phyloP scores from a whole-genome alignment of 2,329 filamentous ascomycete species.

The Nigrospora oryzae region DNA sequence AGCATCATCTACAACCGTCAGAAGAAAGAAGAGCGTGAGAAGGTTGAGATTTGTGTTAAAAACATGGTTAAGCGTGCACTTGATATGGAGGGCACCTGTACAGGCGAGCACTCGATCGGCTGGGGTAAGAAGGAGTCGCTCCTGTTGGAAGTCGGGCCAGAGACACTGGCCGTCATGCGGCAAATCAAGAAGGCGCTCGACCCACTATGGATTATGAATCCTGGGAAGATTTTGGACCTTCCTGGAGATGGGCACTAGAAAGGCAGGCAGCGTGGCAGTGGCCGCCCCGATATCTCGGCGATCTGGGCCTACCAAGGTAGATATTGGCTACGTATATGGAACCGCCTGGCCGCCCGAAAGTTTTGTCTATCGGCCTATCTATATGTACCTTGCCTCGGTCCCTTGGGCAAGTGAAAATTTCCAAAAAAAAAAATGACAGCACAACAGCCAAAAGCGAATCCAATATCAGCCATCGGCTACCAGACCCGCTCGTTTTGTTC shows the following conservation, averaged over 20 bases:
- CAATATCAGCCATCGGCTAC: no score
- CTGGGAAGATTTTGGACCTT: slow-evolving; percentile 81
- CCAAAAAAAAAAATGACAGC: no score
- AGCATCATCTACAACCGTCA: slow-evolving; percentile 79
- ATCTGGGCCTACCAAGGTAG: not conserved
- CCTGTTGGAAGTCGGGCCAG: slow-evolving; percentile 68
- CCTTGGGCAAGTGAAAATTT: no score
- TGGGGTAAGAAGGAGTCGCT: slow-evolving; percentile 80
- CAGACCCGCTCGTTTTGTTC: no score
- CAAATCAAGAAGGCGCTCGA: slow-evolving; percentile 76
- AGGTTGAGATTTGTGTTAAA: slow-evolving; percentile 74
- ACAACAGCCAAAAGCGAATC: no score
- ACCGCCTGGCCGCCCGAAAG: no score
- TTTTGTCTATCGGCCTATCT: no score
- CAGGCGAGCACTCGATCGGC: slow-evolving; percentile 80
- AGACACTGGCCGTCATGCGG: slow-evolving; percentile 78
- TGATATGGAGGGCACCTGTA: slow-evolving; percentile 91
- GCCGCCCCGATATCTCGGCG: not conserved
- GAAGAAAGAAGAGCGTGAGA: slow-evolving; percentile 60
- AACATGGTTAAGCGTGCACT: slow-evolving; percentile 87
- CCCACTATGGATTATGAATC: slow-evolving; percentile 83
- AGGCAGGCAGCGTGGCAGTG: not conserved
- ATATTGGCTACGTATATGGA: slow-evolving; percentile 17
- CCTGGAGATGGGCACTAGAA: slow-evolving; percentile 7
- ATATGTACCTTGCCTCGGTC: no score